Base-by-base conservation (phyloP, 495 filamentous ascomycete genomes). In the Penicillium longicatenatum region DNA sequence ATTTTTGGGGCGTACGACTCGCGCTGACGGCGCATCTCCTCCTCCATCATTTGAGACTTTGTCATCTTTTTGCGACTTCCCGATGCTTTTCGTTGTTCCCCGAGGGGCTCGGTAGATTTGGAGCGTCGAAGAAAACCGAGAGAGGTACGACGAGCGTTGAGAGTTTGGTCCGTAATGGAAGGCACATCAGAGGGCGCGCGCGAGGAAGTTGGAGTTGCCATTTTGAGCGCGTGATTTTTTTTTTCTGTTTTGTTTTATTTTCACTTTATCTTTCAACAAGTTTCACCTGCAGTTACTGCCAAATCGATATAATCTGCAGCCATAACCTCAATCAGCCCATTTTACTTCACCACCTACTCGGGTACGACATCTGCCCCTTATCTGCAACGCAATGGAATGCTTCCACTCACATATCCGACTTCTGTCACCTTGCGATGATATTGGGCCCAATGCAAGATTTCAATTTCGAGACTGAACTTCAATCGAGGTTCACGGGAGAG, bases 61-160 rank as follows among this genome's bases (percentile, higher is more conserved):
- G 81, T 75, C 64, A 72, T 75, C 66, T 85, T 89, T 78, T 89
- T 92, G 81, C 82, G 88, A 68, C 78, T 75, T 44, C 82, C 80
- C 9, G 91, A 83, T 7, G 74, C 59, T 62, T 73, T 72, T 47
- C 64, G 65, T 33, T 39, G 22, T 60, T 79, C 66, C 20, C 68
- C 62, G 50, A 77, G 58, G 35, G 80, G 72, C 86, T 79, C 89
- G 39, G 86, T 87, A 43, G 90, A 93, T 75, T 90, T 94, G 65
- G 84, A 86, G 62, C 91, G 89, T 70, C 89, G 87, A 50, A 95
- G 82, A 69, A 95, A 89, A 43, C 76, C 77, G 43, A 86, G 73
- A 2, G 82, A 80, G 50, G 74, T 68, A 52, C 72, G 71, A 56
- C 72, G 73, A 24, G 66, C 63, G 55, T 63, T 55, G 56, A 60